These are phyloP conservation scores for Plantago rigida DNA, from an alignment of 305 asterid genomes.

Conservation along the genomic window DNA sequence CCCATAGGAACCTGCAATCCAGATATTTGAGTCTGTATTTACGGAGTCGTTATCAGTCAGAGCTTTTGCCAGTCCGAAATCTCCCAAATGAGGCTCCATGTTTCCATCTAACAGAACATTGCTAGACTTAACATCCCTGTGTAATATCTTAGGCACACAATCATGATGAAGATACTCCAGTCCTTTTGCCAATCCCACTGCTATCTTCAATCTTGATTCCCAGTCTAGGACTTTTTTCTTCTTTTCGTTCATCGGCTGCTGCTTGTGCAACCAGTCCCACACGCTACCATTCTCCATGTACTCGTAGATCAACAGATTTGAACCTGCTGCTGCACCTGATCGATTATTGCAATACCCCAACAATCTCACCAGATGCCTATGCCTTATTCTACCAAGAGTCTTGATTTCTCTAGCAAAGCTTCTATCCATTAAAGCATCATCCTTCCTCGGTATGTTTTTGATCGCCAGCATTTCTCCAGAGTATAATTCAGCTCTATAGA, in stretches of 20 bases:
- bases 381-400: constrained; percentile 78
- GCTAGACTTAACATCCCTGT: constrained; percentile 83
- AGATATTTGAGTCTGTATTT: constrained; percentile 59
- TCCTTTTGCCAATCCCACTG: constrained; percentile 78
- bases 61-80: constrained; percentile 81
- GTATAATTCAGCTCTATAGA: constrained; percentile 63
- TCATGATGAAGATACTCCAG: constrained; percentile 88
- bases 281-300: constrained; percentile 90
- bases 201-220: constrained; percentile 69
- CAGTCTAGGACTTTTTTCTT: constrained; percentile 52
- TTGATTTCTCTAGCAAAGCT: constrained; percentile 80
- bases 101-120: constrained; percentile 65
- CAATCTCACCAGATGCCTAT: constrained; percentile 72
- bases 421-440: constrained; percentile 57
- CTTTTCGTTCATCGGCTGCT: constrained; percentile 37
- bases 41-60: constrained; percentile 46
- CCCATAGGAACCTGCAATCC: constrained; percentile 89
- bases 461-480: constrained; percentile 70
- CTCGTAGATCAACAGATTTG: constrained; percentile 68
- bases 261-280: constrained; percentile 72
- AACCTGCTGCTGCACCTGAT: constrained; percentile 34
- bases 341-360: constrained; percentile 65
- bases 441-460: constrained; percentile 61
- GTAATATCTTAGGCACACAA: constrained; percentile 82
- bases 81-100: constrained; percentile 88